phyloP scores from a whole-genome alignment of 1,139 yeast species.

The Scheffersomyces stambukii region DNA sequence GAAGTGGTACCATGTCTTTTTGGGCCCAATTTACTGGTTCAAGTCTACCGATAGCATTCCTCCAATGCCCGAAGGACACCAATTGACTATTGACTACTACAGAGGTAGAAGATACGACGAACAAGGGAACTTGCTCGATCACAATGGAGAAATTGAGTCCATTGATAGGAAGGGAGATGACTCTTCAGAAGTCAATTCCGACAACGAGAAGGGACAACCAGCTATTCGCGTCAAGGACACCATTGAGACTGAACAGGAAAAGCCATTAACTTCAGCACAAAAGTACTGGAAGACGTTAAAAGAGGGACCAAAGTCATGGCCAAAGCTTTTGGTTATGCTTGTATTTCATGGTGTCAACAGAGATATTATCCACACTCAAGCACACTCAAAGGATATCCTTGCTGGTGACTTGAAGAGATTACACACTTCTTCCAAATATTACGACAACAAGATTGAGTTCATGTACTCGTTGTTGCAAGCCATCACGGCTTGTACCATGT shows the following conservation, averaged over 20 bases:
- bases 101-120: slow-evolving; percentile 50
- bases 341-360: slow-evolving; percentile 59
- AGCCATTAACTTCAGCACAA: not conserved
- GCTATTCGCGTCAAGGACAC: not conserved
- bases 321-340: slow-evolving; percentile 43
- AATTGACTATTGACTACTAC: slow-evolving; percentile 59
- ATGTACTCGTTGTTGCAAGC: slow-evolving; percentile 69
- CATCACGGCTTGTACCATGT: slow-evolving; percentile 74
- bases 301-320: slow-evolving; percentile 53
- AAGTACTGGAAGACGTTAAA: slow-evolving; percentile 39
- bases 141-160: slow-evolving; percentile 4
- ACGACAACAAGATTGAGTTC: slow-evolving; percentile 70
- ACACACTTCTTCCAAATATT: slow-evolving; percentile 59
- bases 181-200: slow-evolving; percentile 5
- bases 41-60: slow-evolving; percentile 56
- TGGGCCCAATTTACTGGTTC: slow-evolving; percentile 59
- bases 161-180: slow-evolving; percentile 6
- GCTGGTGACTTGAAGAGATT: slow-evolving; percentile 43
- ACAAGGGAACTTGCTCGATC: slow-evolving; percentile 11
- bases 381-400: slow-evolving; percentile 26
- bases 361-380: slow-evolving; percentile 57
- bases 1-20: slow-evolving; percentile 50
- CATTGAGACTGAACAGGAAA: not conserved
- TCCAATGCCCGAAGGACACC: slow-evolving; percentile 60
- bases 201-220: slow-evolving; percentile 9